Base-by-base conservation (phyloP, 768 basidiomycete genomes). In the Auriscalpium microsporum region DNA sequence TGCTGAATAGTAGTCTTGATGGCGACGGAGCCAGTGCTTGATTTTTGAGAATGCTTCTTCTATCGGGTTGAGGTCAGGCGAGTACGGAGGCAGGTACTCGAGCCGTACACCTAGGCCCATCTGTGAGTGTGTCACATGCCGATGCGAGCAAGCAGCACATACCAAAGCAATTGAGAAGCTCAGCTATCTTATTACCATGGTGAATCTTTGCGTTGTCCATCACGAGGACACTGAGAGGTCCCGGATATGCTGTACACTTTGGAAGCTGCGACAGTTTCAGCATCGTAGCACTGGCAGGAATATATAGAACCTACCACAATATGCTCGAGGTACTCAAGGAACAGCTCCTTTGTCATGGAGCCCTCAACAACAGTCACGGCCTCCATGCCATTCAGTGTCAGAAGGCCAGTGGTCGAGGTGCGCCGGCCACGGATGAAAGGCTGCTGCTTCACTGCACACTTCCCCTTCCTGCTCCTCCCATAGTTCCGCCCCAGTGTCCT, bases 21-120 rank as follows among this genome's bases (percentile, higher is more conserved):
- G 57, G 1, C 64, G 50, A 3, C 59, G 60, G 38, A 73, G 62
- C n/a, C 46, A 63, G 1, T 55, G 16, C 48, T 74, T 74, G 61
- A 73, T 65, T 51, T 67, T 63, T 2, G 68, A 72, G 53, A 74
- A 75, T 0, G 70, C 72, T 52, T 73, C 69, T 55, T 75, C 68
- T 13, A 73, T 73, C 0, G 73, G 73, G 47, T 75, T 73, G 38
- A 71, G 52, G 46, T 75, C 72, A 0, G 72, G 73, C 0, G 73
- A 75, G 54, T 74, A 75, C 2, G 69, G 71, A 0, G 69, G 72
- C 9, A 74, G 64, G 50, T 58, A 74, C 33, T 64, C 48, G n/a
- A 71, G 45, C 1, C 57, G 56, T 14, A 69, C 65, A 52, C 63
- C 69, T 70, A 45, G 40, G 23, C 19, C 38, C 35, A 2, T n/a